A percentile compares a stretch with the other conserved stretches of the same genome.
phyloP scores from a whole-genome alignment of 2,329 filamentous ascomycete genomes.

The Nothophaeocryptopus gaeumannii region DNA sequence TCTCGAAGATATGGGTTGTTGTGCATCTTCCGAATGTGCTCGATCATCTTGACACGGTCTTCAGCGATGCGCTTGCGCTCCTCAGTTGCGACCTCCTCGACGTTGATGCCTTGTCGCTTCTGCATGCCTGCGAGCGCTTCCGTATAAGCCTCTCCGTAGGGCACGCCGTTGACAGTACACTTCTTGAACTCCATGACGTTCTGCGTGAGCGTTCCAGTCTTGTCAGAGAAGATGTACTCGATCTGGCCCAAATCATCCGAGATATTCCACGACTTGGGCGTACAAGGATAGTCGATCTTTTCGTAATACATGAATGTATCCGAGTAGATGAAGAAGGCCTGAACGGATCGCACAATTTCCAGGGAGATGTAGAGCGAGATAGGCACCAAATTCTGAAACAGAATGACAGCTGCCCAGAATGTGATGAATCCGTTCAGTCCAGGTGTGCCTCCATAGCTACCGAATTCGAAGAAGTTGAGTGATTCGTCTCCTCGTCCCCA shows the following conservation, averaged over 20 bases:
- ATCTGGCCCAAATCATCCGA: conserved; percentile 97
- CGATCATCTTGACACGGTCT: conserved; percentile 70
- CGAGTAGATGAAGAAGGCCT: conserved; percentile 96
- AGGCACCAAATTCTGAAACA: conserved; percentile 98
- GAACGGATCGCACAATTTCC: conserved; percentile 88
- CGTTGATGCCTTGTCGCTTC: conserved; percentile 81
- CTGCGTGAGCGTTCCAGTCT: conserved; percentile 84
- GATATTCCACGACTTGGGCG: conserved; percentile 98
- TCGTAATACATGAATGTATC: conserved; percentile 98
- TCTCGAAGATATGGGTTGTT: conserved; percentile 89
- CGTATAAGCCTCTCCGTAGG: conserved; percentile 96
- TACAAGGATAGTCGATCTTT: conserved; percentile 86
- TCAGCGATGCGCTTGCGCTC: conserved; percentile 74
- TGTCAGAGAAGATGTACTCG: conserved; percentile 98
- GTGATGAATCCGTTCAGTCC: conserved; percentile 87
- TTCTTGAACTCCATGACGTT: conserved; percentile 99
- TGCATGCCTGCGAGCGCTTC: conserved; percentile 97
- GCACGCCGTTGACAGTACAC: conserved; percentile 89
- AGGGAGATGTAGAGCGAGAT: conserved; percentile 97
- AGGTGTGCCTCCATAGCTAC: conserved; percentile 65
- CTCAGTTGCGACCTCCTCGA: conserved; percentile 72
- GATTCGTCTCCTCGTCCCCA: conserved; percentile 77
- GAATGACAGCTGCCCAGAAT: conserved; percentile 90
- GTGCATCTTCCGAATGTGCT: conserved; percentile 70
- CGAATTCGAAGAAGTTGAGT: conserved; percentile 77